Evolutionary conservation across 176 grass and related monocot genomes (phyloP), one percentile per base, ranked within the genome.

Genomic region (Cymbopogon citratus): DNA sequence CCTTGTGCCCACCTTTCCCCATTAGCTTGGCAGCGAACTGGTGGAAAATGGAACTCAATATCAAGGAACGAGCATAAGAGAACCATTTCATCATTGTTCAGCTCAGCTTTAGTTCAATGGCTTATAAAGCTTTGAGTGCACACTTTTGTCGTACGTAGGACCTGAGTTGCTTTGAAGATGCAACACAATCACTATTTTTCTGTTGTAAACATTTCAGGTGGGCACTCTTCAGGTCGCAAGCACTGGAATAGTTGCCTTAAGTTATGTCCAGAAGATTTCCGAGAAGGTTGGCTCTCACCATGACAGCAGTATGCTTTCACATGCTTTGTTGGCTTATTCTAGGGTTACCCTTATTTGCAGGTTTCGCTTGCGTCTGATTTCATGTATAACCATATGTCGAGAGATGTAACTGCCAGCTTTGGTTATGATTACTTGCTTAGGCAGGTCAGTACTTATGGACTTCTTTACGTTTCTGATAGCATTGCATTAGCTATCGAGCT

Each of bases 361-460:
- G 96, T 99, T 90, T 90, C 92, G 74, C 92, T 99, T 24, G 96
- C 91, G 34, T 90, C 96, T 73, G 96, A 95, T 75, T 99, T 99
- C 61, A 99, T 99, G 93, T 99, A 99, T 84, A 99, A 99, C 75
- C 96, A 99, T 77, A 93, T 91, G 89, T 90, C 96, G 34, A 91
- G 83, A 75, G 96, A 99, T 19, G 93, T 95, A 64, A 95, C 89
- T 79, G 91, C 96, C 23, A 99, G 91, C 60, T 91, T 99, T 87
- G 96, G 93, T 79, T 99, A 95, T 75, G 96, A 99, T 82, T 99
- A 99, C 78, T 91, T 99, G 24, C 96, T 99, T 86, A 93, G 92
- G 78, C 96, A 99, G 85, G 92, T 95, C 83, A 85, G 59, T 89
- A 60, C 61, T 18, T 65, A 34, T 71, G 39, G 18, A 21, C 3